phyloP scores from a whole-genome alignment of 73 alveolate genomes.

The Uronychia binucleata region DNA sequence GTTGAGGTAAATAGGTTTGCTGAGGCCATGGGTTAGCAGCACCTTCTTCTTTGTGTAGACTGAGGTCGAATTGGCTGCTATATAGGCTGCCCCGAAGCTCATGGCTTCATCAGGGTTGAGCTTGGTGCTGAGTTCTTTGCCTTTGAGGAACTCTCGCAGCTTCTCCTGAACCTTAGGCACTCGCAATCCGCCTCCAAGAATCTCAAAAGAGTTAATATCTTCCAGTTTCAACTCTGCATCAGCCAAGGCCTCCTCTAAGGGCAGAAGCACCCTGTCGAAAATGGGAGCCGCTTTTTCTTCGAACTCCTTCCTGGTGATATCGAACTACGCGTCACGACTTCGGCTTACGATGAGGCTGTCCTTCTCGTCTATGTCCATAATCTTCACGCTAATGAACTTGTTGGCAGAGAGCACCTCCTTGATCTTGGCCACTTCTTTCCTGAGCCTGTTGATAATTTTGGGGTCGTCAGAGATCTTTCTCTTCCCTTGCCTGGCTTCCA shows the following conservation, averaged over 20 bases:
- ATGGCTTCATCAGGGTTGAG: constrained; percentile 98
- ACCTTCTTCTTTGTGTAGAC: constrained; percentile 46
- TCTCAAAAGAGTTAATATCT: not conserved
- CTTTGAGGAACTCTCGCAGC: constrained; percentile 63
- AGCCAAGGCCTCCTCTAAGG: constrained; percentile 19
- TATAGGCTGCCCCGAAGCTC: constrained; percentile 96
- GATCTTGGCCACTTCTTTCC: constrained; percentile 59
- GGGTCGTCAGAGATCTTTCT: constrained; percentile 24
- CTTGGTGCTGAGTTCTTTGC: constrained; percentile 89
- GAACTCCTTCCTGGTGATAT: not conserved
- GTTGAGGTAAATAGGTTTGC: constrained; percentile 12
- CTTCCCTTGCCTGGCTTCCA: constrained; percentile 51
- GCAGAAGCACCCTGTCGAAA: not conserved
- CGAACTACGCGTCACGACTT: constrained; percentile 64
- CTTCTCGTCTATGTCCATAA: constrained; percentile 82
- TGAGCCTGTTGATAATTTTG: constrained; percentile 69
- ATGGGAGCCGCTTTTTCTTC: too few species aligned
- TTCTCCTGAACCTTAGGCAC: constrained; percentile 92
- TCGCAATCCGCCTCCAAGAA: constrained; percentile 96
- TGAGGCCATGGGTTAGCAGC: constrained; percentile 25
- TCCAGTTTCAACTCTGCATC: not conserved
- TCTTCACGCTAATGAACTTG: constrained; percentile 78
- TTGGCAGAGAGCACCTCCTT: constrained; percentile 96
- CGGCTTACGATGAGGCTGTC: constrained; percentile 72
- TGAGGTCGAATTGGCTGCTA: constrained; percentile 88